Evolutionary conservation across 306 rosid genomes (phyloP), one percentile per base, ranked within the genome.

Genomic region (Casuarina cunninghamiana): DNA sequence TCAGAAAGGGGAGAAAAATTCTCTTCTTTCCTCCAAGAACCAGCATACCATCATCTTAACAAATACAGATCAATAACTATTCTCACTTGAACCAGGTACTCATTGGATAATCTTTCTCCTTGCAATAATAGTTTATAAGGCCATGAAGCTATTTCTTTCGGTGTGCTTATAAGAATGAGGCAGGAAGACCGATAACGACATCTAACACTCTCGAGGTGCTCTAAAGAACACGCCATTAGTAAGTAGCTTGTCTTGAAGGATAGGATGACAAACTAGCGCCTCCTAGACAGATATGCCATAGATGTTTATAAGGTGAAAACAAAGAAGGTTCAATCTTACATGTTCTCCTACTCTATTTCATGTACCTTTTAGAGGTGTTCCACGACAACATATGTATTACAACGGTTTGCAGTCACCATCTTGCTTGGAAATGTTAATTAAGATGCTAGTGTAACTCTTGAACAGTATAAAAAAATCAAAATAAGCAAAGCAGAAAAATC

Each of bases 391-490:
- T 7, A 7, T 3, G n/a, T 66, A 1, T 41, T 16, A 66, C 32
- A 38, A 41, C 32, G 10, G 1, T 21, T 3, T 41, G 71, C 15
- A 42, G 35, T 42, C 17, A 35, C 32, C 35, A 66, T 66, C 71
- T 17, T 66, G 71, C 71, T 66, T 66, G 17, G 41, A 41, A 46
- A 41, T 66, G 49, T 66, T 66, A 66, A 66, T 17, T 41, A 6
- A 41, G 16, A 66, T 10, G n/a, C 50, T 17, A 41, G 49, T 17
- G 17, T 66, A 66, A 42, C 49, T n/a, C 42, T 17, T 66, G 69
- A 35, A 61, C 16, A 35, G 35, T n/a, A 42, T 66, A n/a, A 48
- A 66, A 26, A 5, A 42, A 3, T 41, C 21, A 49, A 19, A 45
- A 35, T 12, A 35, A 46, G 13, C 21, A 41, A 50, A 39, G 60